Base-by-base conservation (phyloP, 768 basidiomycete genomes). In the Phaeotremella fagi region DNA sequence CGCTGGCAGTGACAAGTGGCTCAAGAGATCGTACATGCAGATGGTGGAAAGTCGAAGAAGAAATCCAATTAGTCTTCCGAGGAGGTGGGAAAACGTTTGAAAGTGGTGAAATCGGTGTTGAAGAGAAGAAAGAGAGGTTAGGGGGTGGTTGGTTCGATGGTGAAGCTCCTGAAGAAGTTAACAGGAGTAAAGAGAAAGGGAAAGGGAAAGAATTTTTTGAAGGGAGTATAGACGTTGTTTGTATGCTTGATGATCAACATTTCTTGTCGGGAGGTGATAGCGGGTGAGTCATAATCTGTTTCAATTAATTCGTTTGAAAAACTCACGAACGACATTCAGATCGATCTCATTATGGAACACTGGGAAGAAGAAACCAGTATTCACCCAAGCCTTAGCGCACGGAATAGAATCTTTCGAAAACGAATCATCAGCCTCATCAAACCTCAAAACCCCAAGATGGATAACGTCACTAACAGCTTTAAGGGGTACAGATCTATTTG, bases 1-100 rank as follows among this genome's bases (percentile, higher is more conserved):
- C 97, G 63, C 83, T 84, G 1, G 87, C 86, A 15, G 82, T 97
- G 18, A 91, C 85, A 29, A 86, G 86, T 4, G 95, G 94, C 18
- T 88, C 84, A 0, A 79, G 90, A 28, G 95, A 99, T 78, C 86
- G 89, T 70, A 95, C 91, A 0, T 82, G 85, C 54, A 81, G 95
- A 29, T 98, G 83, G 76, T 99, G 94, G 94, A 97, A 97, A 77
- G 86, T 98, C 47, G 83, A 84, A 31, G 94, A 99, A 48, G 91
- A 97, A 75, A 88, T 82, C 12, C 94, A 98, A 69, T 79, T 99
- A 23, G 91, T 99, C 5, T 97, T 98, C 68, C 82, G 95, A 31
- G 95, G 94, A 23, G 95, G 95, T n/a, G 90, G 87, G 3, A 80
- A 82, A 61, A 91, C 86, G 75, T 63, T 57, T 24, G 54, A 81